Evolutionary conservation across 192 early-diverging fungal genomes (phyloP).

Genomic region (Podila epicladia): DNA sequence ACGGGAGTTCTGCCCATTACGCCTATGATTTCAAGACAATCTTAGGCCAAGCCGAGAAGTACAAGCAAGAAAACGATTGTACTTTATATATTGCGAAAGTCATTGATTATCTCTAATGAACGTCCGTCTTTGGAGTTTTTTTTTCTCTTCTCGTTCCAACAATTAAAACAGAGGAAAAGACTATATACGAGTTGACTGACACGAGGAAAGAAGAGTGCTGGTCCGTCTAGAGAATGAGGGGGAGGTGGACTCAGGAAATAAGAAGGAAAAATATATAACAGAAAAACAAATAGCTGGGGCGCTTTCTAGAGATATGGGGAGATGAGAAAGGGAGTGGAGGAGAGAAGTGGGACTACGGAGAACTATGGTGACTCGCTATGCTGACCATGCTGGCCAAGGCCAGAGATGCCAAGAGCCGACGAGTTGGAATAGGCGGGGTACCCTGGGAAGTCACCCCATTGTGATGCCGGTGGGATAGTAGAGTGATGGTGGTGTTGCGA

Average conservation of each 20-base stretch:
- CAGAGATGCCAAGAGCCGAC: slow-evolving; percentile 9
- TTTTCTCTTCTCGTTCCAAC: no score
- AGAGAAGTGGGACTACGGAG: neutral
- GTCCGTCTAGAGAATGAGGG: no score
- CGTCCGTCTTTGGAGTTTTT: no score
- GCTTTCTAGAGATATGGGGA: neutral
- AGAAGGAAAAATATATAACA: neutral
- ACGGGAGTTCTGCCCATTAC: no score
- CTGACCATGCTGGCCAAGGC: slow-evolving; percentile 10
- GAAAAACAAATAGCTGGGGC: neutral
- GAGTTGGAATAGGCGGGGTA: slow-evolving; percentile 26
- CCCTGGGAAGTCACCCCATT: slow-evolving; percentile 20
- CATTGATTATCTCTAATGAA: no score
- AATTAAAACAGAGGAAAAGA: no score
- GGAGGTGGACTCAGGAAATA: neutral
- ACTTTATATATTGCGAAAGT: no score
- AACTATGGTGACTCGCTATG: slow-evolving; percentile 29
- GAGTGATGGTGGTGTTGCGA: slow-evolving; percentile 17
- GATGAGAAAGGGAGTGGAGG: neutral
- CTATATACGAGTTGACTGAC: no score
- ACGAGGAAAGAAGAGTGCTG: no score
- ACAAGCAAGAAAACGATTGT: no score
- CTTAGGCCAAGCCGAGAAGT: no score
- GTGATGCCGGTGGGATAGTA: slow-evolving; percentile 13
- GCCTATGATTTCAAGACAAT: no score